A percentile compares a stretch with the other conserved stretches of the same genome.
phyloP scores from a whole-genome alignment of 1,139 yeast genomes.

The Zhuliangozyma blackwelliae region DNA sequence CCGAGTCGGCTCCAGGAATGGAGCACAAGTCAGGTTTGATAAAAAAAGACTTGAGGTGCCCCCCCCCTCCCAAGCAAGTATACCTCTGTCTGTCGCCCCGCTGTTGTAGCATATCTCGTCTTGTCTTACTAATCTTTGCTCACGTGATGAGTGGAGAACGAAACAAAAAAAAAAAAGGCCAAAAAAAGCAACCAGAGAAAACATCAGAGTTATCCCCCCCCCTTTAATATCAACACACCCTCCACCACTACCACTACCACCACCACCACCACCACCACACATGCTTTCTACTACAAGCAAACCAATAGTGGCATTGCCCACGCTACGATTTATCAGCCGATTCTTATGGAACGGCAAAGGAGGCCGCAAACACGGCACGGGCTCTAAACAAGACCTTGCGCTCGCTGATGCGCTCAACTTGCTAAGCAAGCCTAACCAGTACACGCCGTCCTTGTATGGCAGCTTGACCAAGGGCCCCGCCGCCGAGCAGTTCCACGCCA shows the following conservation, averaged over 20 bases:
- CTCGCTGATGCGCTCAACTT: conserved; percentile 40
- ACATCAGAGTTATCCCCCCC: conserved; percentile 1
- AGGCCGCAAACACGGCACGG: neutral
- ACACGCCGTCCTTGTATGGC: conserved; percentile 34
- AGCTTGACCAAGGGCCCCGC: conserved; percentile 32
- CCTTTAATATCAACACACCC: too few species aligned
- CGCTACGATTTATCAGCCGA: conserved; percentile 5
- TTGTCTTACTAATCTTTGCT: too few species aligned
- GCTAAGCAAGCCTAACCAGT: conserved; percentile 15
- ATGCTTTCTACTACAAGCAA: neutral
- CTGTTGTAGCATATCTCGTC: too few species aligned
- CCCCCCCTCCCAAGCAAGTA: too few species aligned
- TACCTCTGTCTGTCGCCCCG: too few species aligned
- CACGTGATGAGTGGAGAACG: neutral
- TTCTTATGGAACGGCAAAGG: conserved; percentile 7
- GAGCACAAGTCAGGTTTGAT: too few species aligned
- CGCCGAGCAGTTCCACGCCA: conserved; percentile 19
- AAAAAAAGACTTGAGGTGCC: too few species aligned
- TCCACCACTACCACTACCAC: too few species aligned
- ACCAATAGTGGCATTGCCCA: neutral
- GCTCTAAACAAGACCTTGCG: conserved; percentile 15
- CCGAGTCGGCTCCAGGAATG: too few species aligned
- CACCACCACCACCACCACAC: conserved; percentile 1
- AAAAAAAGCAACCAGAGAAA: too few species aligned
- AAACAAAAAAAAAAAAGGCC: neutral